Base-by-base conservation (phyloP, 2,329 filamentous ascomycete species). In the Xylariales sp. region DNA sequence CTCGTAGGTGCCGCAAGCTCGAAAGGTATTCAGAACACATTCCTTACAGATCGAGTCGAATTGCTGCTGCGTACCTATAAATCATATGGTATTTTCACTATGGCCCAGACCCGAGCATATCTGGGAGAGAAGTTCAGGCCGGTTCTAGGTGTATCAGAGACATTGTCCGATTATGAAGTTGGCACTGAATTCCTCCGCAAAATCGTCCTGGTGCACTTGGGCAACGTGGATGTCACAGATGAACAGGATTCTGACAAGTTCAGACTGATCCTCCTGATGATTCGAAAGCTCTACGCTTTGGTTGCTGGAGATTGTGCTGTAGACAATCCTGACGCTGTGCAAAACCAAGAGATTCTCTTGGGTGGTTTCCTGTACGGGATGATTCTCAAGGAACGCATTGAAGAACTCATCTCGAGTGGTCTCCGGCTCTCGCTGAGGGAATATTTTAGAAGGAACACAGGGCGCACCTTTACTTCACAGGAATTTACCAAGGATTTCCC, bases 321-420 rank as follows among this genome's bases (percentile, higher is more conserved):
- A 5, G 93, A 98, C 67, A 97, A 98, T 56, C 91, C 93, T 2
- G 93, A 98, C 74, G 88, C 93, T 10, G 84, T 96, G 14, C 90
- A 95, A 54, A 95, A 94, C 61, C 93, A 98, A 57, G 93, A 98
- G 62, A 84, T 97, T 41, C 71, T 98, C 17, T 77, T 98, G 2
- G 91, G 91, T 37, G 91, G 93, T 7, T 95, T 95, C 56, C 69
- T 98, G 11, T 98, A 95, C 57, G 88, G 88, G 40, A 91, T 93
- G 81, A 89, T 98, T 37, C 69, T 98, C 49, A 98, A 98, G 67
- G 93, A 98, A 62, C 81, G 85, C 41, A 69, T 98, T 8, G 91
- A 98, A 43, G 93, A 97, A 59, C 88, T 91, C 68, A 70, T 98
- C 14, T 67, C 71, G 5, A 65, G 69, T 27, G 63, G 64, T 19